A percentile compares a stretch with the other conserved stretches of the same genome.
Conservation (phyloP, 768 basidiomycete genomes). For the Boletellus ananiceps region DNA sequence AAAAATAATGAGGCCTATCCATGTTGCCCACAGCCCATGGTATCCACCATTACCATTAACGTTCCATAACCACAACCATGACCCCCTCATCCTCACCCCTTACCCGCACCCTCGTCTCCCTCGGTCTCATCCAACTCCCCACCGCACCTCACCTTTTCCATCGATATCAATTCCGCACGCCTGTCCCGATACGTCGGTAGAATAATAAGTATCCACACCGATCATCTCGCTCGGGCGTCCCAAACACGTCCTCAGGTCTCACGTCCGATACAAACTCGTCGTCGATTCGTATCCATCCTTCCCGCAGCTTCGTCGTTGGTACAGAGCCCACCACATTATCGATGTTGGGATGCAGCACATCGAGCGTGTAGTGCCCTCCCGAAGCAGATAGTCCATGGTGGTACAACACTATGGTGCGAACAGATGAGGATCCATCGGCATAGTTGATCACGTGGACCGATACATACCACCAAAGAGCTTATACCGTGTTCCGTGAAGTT, state of each 20-base stretch:
- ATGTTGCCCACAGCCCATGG: too few species aligned
- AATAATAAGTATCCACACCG: slow-evolving; percentile 86
- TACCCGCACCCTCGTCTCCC: too few species aligned
- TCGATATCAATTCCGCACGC: slow-evolving; percentile 13
- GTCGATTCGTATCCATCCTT: slow-evolving; percentile 90
- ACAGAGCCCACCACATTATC: slow-evolving; percentile 33
- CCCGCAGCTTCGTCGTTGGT: slow-evolving; percentile 34
- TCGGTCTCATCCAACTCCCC: not conserved
- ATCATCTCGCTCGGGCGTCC: slow-evolving; percentile 45
- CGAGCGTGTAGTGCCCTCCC: slow-evolving; percentile 94
- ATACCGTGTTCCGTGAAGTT: slow-evolving; percentile 53
- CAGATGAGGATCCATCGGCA: not conserved
- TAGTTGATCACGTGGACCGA: not conserved
- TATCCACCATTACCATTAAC: too few species aligned
- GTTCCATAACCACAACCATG: too few species aligned
- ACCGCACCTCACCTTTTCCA: not conserved
- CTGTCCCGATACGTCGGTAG: slow-evolving; percentile 55
- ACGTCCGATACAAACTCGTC: slow-evolving; percentile 74
- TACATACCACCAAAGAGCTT: slow-evolving; percentile 76
- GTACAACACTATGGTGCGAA: slow-evolving; percentile 59
- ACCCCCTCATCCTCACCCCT: not conserved
- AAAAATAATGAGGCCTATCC: not conserved
- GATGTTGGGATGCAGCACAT: slow-evolving; percentile 73
- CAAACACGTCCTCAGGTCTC: slow-evolving; percentile 65
- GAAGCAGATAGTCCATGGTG: slow-evolving; percentile 90